phyloP scores from a whole-genome alignment of 2,329 filamentous ascomycete species.

The Aureobasidium namibiae region DNA sequence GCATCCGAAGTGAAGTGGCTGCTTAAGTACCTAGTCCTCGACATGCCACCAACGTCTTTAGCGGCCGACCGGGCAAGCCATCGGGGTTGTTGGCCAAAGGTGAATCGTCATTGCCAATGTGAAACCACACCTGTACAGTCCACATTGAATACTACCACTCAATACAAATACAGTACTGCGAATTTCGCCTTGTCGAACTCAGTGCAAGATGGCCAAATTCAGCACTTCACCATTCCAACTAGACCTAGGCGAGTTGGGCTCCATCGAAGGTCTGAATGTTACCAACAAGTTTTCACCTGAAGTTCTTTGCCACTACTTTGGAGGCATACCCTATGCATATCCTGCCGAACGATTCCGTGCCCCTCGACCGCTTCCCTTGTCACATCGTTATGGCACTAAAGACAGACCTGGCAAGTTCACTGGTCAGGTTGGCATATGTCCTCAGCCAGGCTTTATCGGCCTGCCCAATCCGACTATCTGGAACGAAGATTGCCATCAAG shows the following conservation, averaged over 20 bases:
- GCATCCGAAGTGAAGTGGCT: no score
- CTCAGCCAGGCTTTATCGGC: conserved; percentile 36
- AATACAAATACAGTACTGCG: background rate
- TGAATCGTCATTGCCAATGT: no score
- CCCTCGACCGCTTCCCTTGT: conserved; percentile 38
- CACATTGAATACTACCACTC: background rate
- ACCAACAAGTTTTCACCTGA: conserved; percentile 21
- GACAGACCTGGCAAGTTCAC: conserved; percentile 40
- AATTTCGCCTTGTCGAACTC: background rate
- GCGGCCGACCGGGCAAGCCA: background rate
- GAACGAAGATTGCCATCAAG: conserved; percentile 49
- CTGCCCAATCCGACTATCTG: conserved; percentile 22
- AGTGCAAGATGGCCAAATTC: conserved; percentile 10
- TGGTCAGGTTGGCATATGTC: conserved; percentile 37
- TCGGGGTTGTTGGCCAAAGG: background rate
- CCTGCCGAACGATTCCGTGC: conserved; percentile 43
- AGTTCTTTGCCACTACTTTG: conserved; percentile 42
- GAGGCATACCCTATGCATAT: conserved; percentile 48
- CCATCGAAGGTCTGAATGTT: conserved; percentile 42
- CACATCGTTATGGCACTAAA: conserved; percentile 44
- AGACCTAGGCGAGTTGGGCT: conserved; percentile 38
- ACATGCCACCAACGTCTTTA: no score
- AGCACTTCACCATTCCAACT: conserved; percentile 23
- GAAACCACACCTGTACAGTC: background rate
- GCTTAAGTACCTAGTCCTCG: no score